Base-by-base conservation (phyloP, 2,329 filamentous ascomycete genomes). In the Neofusicoccum umdonicola region DNA sequence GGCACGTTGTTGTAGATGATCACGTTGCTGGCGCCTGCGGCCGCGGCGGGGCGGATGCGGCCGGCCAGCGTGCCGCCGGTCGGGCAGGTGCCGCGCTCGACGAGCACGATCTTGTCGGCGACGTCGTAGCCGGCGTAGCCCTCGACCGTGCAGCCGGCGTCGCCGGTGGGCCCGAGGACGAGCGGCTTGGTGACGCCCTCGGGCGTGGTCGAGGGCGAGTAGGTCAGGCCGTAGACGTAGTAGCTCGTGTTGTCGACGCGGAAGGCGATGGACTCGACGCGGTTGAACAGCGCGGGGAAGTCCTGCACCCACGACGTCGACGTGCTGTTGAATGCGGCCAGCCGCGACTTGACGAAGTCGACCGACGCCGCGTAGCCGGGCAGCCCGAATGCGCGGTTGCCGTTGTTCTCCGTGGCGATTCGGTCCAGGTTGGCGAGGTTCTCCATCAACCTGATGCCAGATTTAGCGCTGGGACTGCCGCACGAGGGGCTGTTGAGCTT, bases 361-460 rank as follows among this genome's bases (percentile, higher is more conserved):
- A 84, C 74, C 0, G 85, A 87, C 1, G 84, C 85, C 58, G 81
- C 80, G 78, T 83, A 88, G 13, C 86, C 86, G 1, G 85, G 84
- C 9, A 84, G 76, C 13, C 86, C 86, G 65, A 86, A 87, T 4
- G 86, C 86, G 58, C 86, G 80, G 73, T 87, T 87, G 15, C 85
- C 85, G 44, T 83, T 84, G 69, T 88, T 84, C 60, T 81, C 77
- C 35, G 74, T 75, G 12, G 80, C 85, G 62, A 88, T 87, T 48
- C 80, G 74, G 70, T 87, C 79, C 5, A 88, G 77, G 65, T 82
- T 79, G 69, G 80, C 77, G n/a, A 88, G 81, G 51, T 84, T 84
- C 63, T 79, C 77, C 72, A 83, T 79, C 19, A 88, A 76, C 22
- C 85, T 86, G 44, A 11, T 7, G 8, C 3, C 13, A 45, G 12